Base-by-base conservation (phyloP, 1,139 yeast genomes). In the Saccharomycopsis crataegensis region DNA sequence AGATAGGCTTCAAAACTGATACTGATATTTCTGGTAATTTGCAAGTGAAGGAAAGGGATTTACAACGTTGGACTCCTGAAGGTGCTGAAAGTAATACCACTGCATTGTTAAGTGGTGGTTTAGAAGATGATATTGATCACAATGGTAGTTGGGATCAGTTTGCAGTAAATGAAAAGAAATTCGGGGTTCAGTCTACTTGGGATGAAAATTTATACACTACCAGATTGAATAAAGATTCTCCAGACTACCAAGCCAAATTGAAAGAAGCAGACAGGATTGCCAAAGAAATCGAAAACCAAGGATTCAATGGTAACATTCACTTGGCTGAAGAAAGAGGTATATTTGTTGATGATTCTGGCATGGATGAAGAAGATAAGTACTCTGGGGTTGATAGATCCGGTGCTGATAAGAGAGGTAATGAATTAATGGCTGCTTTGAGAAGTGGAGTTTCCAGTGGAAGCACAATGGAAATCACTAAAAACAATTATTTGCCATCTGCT, bases 281-380 rank as follows among this genome's bases (percentile, higher is more conserved):
- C 1, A 75, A 73, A 48, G 98, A 93, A 65, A 93, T 93, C 62
- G 94, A 86, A 66, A 70, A 75, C 46, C 85, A 80, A 60, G 73
- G 79, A 7, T 64, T 73, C 54, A 77, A 84, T 28, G 83, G 83
- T 41, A 90, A 88, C 65, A 73, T 80, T 42, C 98, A 93, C 67
- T 61, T 91, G 41, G 89, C 95, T 58, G 99, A 93, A 66, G 99
- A 93, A 68, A 81, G 99, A 66, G 96, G 96, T 22, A 57, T 80
- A 12, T 67, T 67, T 22, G 78, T 86, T 43, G 96, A 88, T 65
- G 96, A 88, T 65, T 79, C 86, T 58, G 96, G 96, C 2, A 61
- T 87, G 62, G 98, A 93, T 67, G 99, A 93, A 70, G 99, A 94
- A 67, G 97, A 90, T 68, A 87, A 87, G 69, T 93, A 91, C 65